Evolutionary conservation across 768 basidiomycete genomes (phyloP).

Genomic region (Suillus subaureus): DNA sequence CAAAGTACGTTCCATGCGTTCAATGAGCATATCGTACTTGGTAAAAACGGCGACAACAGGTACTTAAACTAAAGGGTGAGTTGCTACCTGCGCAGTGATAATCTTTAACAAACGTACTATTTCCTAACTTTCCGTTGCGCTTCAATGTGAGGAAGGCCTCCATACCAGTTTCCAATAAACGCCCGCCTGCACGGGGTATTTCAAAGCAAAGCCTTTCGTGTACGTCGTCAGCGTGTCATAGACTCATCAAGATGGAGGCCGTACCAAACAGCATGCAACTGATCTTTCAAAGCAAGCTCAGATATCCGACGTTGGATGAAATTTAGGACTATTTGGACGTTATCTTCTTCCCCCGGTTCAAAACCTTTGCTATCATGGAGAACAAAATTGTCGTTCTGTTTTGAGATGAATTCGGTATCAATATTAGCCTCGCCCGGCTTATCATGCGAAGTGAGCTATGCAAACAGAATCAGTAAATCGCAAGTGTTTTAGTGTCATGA

Average conservation of each 20-base stretch:
- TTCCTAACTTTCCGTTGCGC: background rate
- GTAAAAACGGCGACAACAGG: slow-evolving; percentile 7
- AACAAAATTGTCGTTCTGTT: slow-evolving; percentile 11
- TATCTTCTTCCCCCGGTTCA: slow-evolving; percentile 16
- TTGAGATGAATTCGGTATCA: slow-evolving; percentile 12
- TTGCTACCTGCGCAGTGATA: too few species aligned
- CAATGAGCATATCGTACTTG: slow-evolving; percentile 3
- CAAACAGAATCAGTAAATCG: background rate
- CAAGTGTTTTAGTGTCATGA: background rate
- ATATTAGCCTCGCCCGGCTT: slow-evolving; percentile 15
- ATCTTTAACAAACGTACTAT: slow-evolving; percentile 3
- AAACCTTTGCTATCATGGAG: slow-evolving; percentile 20
- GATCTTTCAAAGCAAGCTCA: background rate
- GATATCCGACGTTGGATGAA: slow-evolving; percentile 14
- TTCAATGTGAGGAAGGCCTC: background rate
- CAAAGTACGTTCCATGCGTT: slow-evolving; percentile 24
- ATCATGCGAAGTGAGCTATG: background rate
- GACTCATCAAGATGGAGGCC: background rate
- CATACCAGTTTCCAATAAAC: background rate
- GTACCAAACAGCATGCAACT: slow-evolving; percentile 19
- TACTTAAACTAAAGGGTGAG: background rate
- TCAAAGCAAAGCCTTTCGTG: slow-evolving; percentile 5
- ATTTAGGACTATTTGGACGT: slow-evolving; percentile 8
- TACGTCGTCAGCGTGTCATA: background rate
- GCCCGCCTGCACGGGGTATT: background rate